Base-by-base conservation (phyloP, 2,329 filamentous ascomycete genomes). In the Orbilia blumenaviensis region DNA sequence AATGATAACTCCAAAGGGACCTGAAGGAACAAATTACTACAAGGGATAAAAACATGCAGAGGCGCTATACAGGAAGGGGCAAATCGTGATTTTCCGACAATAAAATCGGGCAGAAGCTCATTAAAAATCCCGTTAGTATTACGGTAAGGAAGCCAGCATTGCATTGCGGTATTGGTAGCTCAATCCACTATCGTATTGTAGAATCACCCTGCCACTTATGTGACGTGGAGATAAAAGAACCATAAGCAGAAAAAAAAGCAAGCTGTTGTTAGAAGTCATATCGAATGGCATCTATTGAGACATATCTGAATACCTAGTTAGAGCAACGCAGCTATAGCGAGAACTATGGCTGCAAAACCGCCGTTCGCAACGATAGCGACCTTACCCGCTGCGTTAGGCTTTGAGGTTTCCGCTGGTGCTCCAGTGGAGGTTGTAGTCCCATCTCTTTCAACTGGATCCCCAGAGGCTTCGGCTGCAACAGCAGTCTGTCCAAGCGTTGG, bases 401-500 rank as follows among this genome's bases (percentile, higher is more conserved):
- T 72, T 3, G 63, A 62, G 2, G 61, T 56, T 18, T 52, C 42
- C 3, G 73, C 56, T 1, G 66, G 48, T 18, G 50, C 61, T 7
- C 34, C 36, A 2, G 48, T 46, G 25, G 34, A 18, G 10, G 76
- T 78, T 64, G 77, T 72, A 38, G 78, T 78, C 38, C 63, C 77
- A 64, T 77, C 78, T 75, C 71, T 34, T 2, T 42, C 38, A 1
- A 29, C 54, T 14, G 42, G 23, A 5, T 25, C 34, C 2, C 29
- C 63, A n/a, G 66, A 46, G 34, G 58, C 61, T 23, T 61, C 64
- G 10, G 66, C 66, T 5, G 66, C 46, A 2, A 58, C 34, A 8
- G 66, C 73, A 2, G 84, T 85, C 79, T 89, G 85, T 12, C 90
- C 91, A 6, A 95, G 79, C 1, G 88, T 89, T 0, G 93, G 93